phyloP scores from a whole-genome alignment of 495 filamentous ascomycete species.

The Xylaria telfairii region DNA sequence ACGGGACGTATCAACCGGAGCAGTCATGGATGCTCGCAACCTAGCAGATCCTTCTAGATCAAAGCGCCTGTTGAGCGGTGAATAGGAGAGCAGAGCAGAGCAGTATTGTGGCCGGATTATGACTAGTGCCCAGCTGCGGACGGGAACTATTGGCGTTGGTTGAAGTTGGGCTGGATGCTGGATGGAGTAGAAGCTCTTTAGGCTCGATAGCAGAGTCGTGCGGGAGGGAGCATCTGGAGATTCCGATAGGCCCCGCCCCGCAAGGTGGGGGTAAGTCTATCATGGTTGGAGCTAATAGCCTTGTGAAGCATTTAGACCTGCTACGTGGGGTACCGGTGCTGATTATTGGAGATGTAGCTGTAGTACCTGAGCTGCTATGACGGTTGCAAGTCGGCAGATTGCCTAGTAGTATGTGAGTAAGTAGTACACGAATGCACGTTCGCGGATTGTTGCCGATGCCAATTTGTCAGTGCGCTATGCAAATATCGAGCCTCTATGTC shows the following conservation, averaged over 20 bases:
- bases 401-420: not conserved
- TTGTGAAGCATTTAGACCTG: not conserved
- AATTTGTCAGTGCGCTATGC: not conserved
- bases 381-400: conserved; percentile 1
- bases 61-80: conserved; percentile 26
- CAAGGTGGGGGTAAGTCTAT: conserved; percentile 18
- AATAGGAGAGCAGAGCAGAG: not conserved
- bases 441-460: not conserved
- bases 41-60: not conserved
- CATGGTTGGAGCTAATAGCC: conserved; percentile 15
- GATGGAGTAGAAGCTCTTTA: conserved; percentile 10
- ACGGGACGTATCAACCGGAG: conserved; percentile 34
- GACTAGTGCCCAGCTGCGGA: conserved; percentile 16
- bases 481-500: conserved; percentile 1
- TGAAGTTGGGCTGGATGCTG: conserved; percentile 17
- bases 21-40: conserved; percentile 20
- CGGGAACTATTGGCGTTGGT: not conserved
- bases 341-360: conserved; percentile 5
- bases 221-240: conserved; percentile 1
- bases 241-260: not conserved
- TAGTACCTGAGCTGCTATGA: too few species aligned
- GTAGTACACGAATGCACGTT: not conserved
- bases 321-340: conserved; percentile 5
- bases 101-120: not conserved
- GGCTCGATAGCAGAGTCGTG: conserved; percentile 13